Evolutionary conservation across 768 basidiomycete genomes (phyloP).

Genomic region (Saitozyma podzolica): DNA sequence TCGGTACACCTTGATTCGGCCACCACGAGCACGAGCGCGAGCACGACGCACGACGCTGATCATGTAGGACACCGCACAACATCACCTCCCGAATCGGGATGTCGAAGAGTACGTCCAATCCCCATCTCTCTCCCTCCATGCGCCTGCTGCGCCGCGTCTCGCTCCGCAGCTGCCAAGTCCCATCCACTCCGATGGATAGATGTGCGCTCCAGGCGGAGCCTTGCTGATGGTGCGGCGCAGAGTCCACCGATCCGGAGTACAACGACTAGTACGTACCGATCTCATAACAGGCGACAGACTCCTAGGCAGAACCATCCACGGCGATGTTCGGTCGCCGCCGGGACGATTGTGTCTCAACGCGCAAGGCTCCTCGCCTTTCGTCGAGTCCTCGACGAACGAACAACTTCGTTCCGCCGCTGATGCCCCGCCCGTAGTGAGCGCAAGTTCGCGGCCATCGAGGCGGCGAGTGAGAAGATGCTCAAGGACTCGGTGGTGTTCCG

Average conservation of each 20-base stretch:
- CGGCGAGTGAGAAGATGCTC: slow-evolving; percentile 79
- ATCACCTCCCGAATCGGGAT: slow-evolving; percentile 85
- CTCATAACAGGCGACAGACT: not conserved
- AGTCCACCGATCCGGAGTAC: slow-evolving; percentile 83
- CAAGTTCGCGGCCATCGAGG: slow-evolving; percentile 74
- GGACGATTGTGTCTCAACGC: too few relatives aligned
- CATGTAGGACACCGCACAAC: slow-evolving; percentile 78
- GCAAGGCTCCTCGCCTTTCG: not conserved
- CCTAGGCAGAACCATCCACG: not conserved
- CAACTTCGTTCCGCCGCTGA: not conserved
- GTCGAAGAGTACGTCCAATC: slow-evolving; percentile 73
- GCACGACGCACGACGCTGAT: not conserved
- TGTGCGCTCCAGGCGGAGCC: too few relatives aligned
- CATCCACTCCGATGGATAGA: too few relatives aligned
- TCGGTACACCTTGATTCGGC: not conserved
- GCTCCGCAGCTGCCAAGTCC: too few relatives aligned
- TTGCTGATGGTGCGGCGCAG: slow-evolving; percentile 50
- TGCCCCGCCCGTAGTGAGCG: slow-evolving; percentile 55
- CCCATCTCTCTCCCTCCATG: slow-evolving; percentile 5
- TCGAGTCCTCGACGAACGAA: not conserved
- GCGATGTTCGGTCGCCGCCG: not conserved
- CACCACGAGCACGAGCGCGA: not conserved
- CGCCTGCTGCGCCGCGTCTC: slow-evolving; percentile 12
- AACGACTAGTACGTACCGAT: slow-evolving; percentile 64
- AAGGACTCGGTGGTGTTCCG: slow-evolving; percentile 88